Base-by-base conservation (phyloP, 345 rosid species). In the Camelina laxa region DNA sequence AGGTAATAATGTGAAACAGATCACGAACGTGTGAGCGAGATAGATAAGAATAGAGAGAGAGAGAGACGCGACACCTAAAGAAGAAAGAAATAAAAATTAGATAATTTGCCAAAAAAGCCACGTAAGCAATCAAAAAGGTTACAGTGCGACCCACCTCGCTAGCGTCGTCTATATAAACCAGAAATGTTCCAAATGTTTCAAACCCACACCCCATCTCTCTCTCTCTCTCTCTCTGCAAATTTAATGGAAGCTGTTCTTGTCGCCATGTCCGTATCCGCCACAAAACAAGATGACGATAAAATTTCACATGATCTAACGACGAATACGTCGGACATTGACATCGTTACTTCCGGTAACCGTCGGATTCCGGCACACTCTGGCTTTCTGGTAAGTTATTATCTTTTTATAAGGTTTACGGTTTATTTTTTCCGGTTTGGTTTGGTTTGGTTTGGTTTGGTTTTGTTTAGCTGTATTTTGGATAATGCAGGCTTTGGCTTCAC, bases 301-400 rank as follows among this genome's bases (percentile, higher is more conserved):
- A 0, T 1, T 20, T 60, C 67, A 2, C 13, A 13, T 49, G 38
- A 49, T 27, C 60, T 48, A 48, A 67, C 54, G 62, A 5, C 60
- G 73, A 2, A 21, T 11, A 45, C 55, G 33, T 68, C 93, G 4
- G 98, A 93, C 71, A 80, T 91, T 50, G 83, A 75, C 35, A 80
- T 93, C 77, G 73, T 91, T 58, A 89, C 97, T 56, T 84, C 96
- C 69, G 82, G 80, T 14, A 90, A 91, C 84, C 85, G 77, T 30
- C 89, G 89, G 45, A 88, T 93, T 79, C 86, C 96, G 1, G 90
- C 85, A 3, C 98, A 91, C 62, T 81, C 85, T 58, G 57, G 87
- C 65, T 64, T 93, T 68, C 77, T 93, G 91, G 98, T 89, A 81
- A 10, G 44, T 35, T 15, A 22, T 49, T 13, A 9, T 9, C 24